Evolutionary conservation across 2,329 filamentous ascomycete species (phyloP), one percentile per base, ranked within the genome.

Genomic region (Dryadomyces quercus-mongolicae): DNA sequence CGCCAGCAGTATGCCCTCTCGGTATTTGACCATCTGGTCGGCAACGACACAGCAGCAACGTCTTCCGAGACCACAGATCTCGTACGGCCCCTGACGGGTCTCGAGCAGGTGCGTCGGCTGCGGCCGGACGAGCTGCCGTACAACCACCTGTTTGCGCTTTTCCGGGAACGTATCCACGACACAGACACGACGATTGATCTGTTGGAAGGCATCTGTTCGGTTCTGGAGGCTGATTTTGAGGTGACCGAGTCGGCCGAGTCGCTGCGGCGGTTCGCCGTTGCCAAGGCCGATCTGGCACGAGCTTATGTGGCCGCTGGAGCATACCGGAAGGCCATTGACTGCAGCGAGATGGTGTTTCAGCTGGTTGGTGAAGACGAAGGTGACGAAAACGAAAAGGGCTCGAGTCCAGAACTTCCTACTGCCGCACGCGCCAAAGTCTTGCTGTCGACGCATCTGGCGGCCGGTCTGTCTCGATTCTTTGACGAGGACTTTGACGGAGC

Each of bases 231-330:
- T 7, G 84, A 91, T 54, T 98, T 91, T 64, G 92, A 97, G 68
- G 76, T 80, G 6, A 86, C 86, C 0, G 91, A 97, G 66, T 92
- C 88, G 0, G 67, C 82, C 0, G 71, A 82, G 12, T 80, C 88
- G 5, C 79, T 97, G 13, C 82, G 81, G 6, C 81, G 77, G 21
- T 95, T 91, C 65, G 86, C 88, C 0, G 76, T 94, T 56, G 88
- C 87, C 22, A 94, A 91, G 67, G 81, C 88, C 0, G 94, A 98
- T 65, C 77, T 95, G 10, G 88, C 89, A 7, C 81, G 94, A n/a
- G 84, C 84, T 20, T 84, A 90, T 54, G 79, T 98, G 0, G 87
- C 89, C 0, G 71, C 77, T 7, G 74, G 78, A 0, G 71, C 78
- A 12, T 89, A 85, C 62, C 70, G 77, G 1, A 70, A 80, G 52